Percentiles rank a stretch among this genome's conserved stretches.
Conservation (phyloP, 2,329 filamentous ascomycete species). For the Curvularia sp. region DNA sequence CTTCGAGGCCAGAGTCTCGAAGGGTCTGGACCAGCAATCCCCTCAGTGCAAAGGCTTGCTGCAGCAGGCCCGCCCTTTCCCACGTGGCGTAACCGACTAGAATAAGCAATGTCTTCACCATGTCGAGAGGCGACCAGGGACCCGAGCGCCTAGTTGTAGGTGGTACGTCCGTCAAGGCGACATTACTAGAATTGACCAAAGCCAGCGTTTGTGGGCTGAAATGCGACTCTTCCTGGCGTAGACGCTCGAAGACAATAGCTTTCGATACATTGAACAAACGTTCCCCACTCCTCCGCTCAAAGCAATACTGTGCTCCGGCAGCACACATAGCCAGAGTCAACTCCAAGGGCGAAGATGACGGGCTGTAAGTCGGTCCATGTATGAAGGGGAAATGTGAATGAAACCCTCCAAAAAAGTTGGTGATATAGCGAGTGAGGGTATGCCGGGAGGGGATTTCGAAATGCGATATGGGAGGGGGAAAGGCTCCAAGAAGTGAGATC, state of each 20-base stretch:
- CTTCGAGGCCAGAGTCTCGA: constrained; percentile 39
- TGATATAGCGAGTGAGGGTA: constrained; percentile 42
- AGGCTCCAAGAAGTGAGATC: constrained; percentile 27
- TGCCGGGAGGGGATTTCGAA: constrained; percentile 44
- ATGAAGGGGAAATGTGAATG: constrained; percentile 48
- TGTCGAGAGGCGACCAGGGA: constrained; percentile 38
- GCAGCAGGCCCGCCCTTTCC: constrained; percentile 41
- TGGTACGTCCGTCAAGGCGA: constrained; percentile 16
- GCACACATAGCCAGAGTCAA: constrained; percentile 45
- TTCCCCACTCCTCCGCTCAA: constrained; percentile 41
- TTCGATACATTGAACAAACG: constrained; percentile 41
- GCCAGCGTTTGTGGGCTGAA: constrained; percentile 37
- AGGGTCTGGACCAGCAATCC: constrained; percentile 38
- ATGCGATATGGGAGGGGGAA: constrained; percentile 30
- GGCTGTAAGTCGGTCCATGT: constrained; percentile 43
- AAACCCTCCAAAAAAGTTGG: constrained; percentile 43
- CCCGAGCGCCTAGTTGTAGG: constrained; percentile 24
- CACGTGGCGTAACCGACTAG: constrained; percentile 44
- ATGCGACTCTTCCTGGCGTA: constrained; percentile 35
- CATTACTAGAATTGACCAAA: constrained; percentile 25
- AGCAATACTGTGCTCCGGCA: constrained; percentile 46
- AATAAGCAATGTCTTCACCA: constrained; percentile 40
- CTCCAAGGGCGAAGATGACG: constrained; percentile 41
- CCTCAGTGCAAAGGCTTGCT: constrained; percentile 42
- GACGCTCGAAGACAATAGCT: constrained; percentile 39